Conservation (phyloP, 2,329 filamentous ascomycete species). For the Plectosphaerella cucumerina region DNA sequence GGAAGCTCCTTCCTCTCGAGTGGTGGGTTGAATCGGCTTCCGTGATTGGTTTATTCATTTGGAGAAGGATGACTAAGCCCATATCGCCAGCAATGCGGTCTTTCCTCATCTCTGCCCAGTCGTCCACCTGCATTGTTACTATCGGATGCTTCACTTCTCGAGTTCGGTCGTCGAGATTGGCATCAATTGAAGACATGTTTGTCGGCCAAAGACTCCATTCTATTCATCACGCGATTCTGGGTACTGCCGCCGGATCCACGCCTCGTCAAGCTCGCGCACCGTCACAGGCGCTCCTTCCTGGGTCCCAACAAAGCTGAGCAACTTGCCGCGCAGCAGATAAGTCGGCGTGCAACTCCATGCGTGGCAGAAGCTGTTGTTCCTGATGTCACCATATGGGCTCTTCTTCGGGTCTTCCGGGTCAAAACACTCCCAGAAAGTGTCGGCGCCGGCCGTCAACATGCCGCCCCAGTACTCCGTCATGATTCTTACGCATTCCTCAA, state of each 20-base stretch:
- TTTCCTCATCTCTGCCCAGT: no score
- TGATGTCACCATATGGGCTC: conserved; percentile 25
- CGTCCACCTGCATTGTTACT: no score
- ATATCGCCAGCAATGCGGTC: no score
- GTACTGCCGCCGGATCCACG: not conserved
- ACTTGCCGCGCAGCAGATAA: conserved; percentile 18
- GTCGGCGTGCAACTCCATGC: conserved; percentile 27
- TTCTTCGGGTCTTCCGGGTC: conserved; percentile 18
- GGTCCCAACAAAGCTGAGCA: conserved; percentile 1
- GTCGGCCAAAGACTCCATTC: no score
- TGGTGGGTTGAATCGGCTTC: no score
- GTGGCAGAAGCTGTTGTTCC: conserved; percentile 28
- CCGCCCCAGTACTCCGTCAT: conserved; percentile 26
- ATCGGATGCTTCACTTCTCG: no score
- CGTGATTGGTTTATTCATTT: no score
- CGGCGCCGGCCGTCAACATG: conserved; percentile 24
- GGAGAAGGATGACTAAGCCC: no score
- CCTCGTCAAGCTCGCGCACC: not conserved
- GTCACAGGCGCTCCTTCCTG: not conserved
- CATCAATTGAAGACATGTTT: no score
- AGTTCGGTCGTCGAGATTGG: no score
- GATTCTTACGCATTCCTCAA: conserved; percentile 21
- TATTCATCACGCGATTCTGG: no score
- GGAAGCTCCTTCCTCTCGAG: no score
- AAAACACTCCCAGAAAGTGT: conserved; percentile 28